Base-by-base conservation (phyloP, 2,329 filamentous ascomycete genomes). In the Fusarium beomiforme region DNA sequence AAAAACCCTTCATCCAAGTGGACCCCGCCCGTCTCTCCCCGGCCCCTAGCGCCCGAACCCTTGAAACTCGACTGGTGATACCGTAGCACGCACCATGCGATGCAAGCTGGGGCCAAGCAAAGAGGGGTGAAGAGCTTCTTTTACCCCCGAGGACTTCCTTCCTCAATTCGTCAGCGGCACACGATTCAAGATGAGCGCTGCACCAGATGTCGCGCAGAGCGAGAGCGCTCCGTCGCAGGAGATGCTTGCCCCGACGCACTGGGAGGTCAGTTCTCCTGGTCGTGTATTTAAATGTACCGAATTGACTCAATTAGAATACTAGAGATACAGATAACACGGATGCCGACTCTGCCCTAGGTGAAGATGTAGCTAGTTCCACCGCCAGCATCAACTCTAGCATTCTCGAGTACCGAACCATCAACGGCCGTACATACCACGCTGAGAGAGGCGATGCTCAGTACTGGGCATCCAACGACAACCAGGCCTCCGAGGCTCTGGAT, bases 351-450 rank as follows among this genome's bases (percentile, higher is more conserved):
- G 34, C 70, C 4, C 7, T 71, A 19, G 70, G 70, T 0, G 57
- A 73, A 9, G 68, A 69, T 7, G 24, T 24, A 3, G 37, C 50
- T 19, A 73, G 57, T 36, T 73, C 70, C 2, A 73, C 70, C 0
- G 64, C 70, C 1, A 71, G 67, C 0, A 67, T 73, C 39, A 73
- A 67, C 54, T 71, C 70, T 3, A 73, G 70, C 57, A 73, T 73
- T 17, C 54, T 73, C 13, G 43, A 73, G 13, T 73, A 73, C 14
- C 57, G 70, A 5, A 64, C 72, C 23, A 69, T 73, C n/a, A 71
- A 73, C 8, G 70, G 70, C 26, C 70, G 70, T 1, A 73, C 70
- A 4, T 73, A 73, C 19, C 71, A 73, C 26, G 70, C 70, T 1
- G 70, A 73, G 12, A 46, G 70, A 37, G 70, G 70, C 5, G 70